phyloP scores from a whole-genome alignment of 2,329 filamentous ascomycete species.

The Colletotrichum tropicicola region DNA sequence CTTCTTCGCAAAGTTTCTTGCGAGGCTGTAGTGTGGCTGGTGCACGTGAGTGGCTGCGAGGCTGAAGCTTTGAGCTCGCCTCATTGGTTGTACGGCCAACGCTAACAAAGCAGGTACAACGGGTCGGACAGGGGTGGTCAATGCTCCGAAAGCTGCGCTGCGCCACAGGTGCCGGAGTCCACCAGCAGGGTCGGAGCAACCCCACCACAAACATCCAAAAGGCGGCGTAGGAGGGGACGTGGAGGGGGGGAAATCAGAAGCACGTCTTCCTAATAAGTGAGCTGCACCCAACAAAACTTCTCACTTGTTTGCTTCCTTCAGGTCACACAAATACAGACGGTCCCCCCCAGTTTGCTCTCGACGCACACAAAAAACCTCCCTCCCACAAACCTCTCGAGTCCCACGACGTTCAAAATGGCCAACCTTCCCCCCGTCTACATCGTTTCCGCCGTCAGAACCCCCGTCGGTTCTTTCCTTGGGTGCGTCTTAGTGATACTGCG shows the following conservation, averaged over 20 bases:
- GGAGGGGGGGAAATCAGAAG: not conserved
- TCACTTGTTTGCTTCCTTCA: not conserved
- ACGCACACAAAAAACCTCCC: not conserved
- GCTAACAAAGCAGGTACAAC: slow-evolving; percentile 21
- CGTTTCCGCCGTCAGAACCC: slow-evolving; percentile 89
- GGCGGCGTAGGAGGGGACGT: slow-evolving; percentile 7
- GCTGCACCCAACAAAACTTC: slow-evolving; percentile 21
- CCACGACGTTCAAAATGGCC: slow-evolving; percentile 67
- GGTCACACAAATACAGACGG: slow-evolving; percentile 9
- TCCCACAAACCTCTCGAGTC: not conserved
- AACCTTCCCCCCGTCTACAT: slow-evolving; percentile 92
- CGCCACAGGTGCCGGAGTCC: slow-evolving; percentile 18
- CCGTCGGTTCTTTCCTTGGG: slow-evolving; percentile 94
- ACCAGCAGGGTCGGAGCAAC: slow-evolving; percentile 18
- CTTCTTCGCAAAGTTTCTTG: slow-evolving; percentile 31
- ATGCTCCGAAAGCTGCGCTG: slow-evolving; percentile 23
- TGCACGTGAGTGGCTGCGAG: slow-evolving; percentile 22
- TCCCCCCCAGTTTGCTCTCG: not conserved
- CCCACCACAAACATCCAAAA: slow-evolving; percentile 30
- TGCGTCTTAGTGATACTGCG: slow-evolving; percentile 47
- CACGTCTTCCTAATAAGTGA: slow-evolving; percentile 21
- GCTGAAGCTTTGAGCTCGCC: slow-evolving; percentile 13
- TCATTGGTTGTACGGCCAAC: not conserved
- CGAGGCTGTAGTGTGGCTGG: slow-evolving; percentile 25
- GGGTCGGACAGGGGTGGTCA: slow-evolving; percentile 2